These are phyloP conservation scores for Ogataea trehaloabstinens DNA, from an alignment of 805 yeast species.

Conservation along the genomic window DNA sequence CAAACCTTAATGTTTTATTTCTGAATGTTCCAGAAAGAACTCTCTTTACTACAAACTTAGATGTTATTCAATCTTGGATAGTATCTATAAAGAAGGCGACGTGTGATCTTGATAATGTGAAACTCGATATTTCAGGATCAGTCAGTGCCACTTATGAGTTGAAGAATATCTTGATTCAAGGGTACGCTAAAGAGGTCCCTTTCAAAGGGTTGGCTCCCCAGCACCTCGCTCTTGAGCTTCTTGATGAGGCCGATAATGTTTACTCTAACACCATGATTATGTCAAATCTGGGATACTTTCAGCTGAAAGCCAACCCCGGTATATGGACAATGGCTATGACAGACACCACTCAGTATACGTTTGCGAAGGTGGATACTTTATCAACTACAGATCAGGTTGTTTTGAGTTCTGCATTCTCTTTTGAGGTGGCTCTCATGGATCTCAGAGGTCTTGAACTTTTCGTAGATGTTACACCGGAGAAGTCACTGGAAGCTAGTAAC, in stretches of 20 bases:
- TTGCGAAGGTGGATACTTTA: constrained; percentile 1
- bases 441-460: constrained; percentile 45
- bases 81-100: constrained; percentile 48
- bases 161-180: constrained; percentile 63
- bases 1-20: constrained; percentile 34
- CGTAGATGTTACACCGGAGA: constrained; percentile 42
- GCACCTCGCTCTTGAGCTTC: constrained; percentile 49
- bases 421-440: constrained; percentile 36
- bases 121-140: constrained; percentile 39
- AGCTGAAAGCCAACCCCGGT: constrained; percentile 74
- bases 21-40: constrained; percentile 49
- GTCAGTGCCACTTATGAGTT: constrained; percentile 50
- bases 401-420: not conserved
- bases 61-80: constrained; percentile 69
- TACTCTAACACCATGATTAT: constrained; percentile 64
- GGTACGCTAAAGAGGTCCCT: constrained; percentile 53
- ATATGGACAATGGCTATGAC: constrained; percentile 49
- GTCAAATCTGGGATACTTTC: constrained; percentile 83
- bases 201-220: constrained; percentile 38
- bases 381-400: not conserved
- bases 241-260: constrained; percentile 15
- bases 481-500: no score
- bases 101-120: constrained; percentile 64
- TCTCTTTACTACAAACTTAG: constrained; percentile 54
- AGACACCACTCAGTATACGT: not conserved